phyloP scores from a whole-genome alignment of 306 rosid species.

The Ammopiptanthus mongolicus region DNA sequence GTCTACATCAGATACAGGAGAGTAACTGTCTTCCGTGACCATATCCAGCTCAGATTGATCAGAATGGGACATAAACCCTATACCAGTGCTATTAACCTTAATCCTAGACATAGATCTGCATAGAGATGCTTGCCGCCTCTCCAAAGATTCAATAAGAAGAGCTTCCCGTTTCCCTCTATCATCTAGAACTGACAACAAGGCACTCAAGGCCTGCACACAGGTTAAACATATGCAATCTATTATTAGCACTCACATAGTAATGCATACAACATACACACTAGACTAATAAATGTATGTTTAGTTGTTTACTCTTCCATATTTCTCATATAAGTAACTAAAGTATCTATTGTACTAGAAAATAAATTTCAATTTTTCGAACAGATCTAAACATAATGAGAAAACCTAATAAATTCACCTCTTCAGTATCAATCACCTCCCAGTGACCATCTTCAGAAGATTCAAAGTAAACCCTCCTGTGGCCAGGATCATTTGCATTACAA shows the following conservation, averaged over 20 bases:
- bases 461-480: conserved; percentile 93
- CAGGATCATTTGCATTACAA: conserved; percentile 73
- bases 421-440: conserved; percentile 90
- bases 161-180: conserved; percentile 97
- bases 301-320: background rate
- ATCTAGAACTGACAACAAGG: conserved; percentile 79
- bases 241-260: conserved; percentile 10
- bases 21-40: conserved; percentile 68
- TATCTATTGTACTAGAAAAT: background rate
- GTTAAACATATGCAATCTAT: conserved; percentile 17
- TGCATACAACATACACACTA: conserved; percentile 1
- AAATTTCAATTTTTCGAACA: background rate
- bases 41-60: conserved; percentile 58
- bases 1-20: conserved; percentile 89
- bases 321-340: background rate
- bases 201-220: conserved; percentile 59
- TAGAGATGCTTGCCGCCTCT: conserved; percentile 56
- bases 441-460: conserved; percentile 99
- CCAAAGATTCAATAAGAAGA: conserved; percentile 72
- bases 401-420: conserved; percentile 56
- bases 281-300: conserved; percentile 3
- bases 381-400: conserved; percentile 12
- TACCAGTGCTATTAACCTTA: conserved; percentile 30
- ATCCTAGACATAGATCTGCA: conserved; percentile 60
- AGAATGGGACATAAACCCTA: conserved; percentile 31